A percentile compares a stretch with the other conserved stretches of the same genome.
Conservation (phyloP, 2,329 filamentous ascomycete genomes). For the Exophiala sideris region DNA sequence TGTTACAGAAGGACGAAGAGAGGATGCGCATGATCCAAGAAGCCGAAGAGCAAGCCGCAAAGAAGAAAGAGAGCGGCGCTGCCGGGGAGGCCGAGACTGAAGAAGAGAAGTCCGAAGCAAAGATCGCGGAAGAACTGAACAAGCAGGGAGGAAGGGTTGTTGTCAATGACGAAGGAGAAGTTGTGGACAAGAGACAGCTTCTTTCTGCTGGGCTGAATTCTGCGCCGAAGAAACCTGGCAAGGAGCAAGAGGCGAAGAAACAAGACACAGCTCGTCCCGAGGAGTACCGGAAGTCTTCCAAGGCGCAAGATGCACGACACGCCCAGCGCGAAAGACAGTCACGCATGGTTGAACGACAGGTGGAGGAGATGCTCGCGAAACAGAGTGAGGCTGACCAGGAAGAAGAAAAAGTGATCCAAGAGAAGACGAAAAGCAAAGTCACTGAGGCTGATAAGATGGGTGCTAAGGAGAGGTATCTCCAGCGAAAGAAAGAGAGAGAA, state of each 20-base stretch:
- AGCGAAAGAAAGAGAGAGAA: constrained; percentile 54
- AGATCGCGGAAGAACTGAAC: constrained; percentile 56
- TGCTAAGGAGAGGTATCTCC: constrained; percentile 60
- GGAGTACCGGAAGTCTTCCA: constrained; percentile 27
- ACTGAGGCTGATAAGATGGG: constrained; percentile 56
- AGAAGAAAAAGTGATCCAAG: constrained; percentile 51
- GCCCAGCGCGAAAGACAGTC: constrained; percentile 55
- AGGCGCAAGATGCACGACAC: constrained; percentile 38
- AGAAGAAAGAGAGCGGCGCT: constrained; percentile 36
- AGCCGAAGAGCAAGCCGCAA: constrained; percentile 43
- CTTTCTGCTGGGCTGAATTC: constrained; percentile 62
- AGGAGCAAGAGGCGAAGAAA: constrained; percentile 11
- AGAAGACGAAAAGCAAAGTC: constrained; percentile 57
- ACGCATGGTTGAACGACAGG: constrained; percentile 58
- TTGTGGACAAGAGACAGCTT: constrained; percentile 62
- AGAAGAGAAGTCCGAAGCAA: constrained; percentile 47
- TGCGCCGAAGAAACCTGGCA: constrained; percentile 49
- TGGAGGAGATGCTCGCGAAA: constrained; percentile 54
- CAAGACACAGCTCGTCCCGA: constrained; percentile 8
- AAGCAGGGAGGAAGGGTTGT: constrained; percentile 51
- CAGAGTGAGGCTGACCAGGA: constrained; percentile 57
- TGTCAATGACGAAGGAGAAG: constrained; percentile 62
- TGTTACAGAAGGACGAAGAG: constrained; percentile 58
- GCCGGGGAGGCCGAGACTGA: constrained; percentile 31
- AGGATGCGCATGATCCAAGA: constrained; percentile 56